Evolutionary conservation across 257 asterid genomes (phyloP).

Genomic region (Solanum lycopersicoides): DNA sequence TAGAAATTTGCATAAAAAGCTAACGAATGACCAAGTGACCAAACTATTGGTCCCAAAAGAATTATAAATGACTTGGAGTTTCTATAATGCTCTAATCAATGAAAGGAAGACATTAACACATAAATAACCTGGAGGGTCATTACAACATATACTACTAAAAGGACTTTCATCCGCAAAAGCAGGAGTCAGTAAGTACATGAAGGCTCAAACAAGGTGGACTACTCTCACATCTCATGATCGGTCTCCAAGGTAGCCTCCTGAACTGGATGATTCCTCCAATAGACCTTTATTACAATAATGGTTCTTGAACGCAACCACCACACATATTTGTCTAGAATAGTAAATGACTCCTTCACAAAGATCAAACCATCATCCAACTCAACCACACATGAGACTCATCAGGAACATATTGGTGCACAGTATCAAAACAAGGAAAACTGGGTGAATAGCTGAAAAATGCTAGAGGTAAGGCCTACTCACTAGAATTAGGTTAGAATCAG

Average conservation of each 20-base stretch:
- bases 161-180: not conserved
- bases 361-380: not conserved
- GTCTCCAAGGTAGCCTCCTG: not conserved
- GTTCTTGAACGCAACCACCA: fast-evolving
- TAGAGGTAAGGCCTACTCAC: not conserved
- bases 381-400: not conserved
- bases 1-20: not conserved
- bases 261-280: not conserved
- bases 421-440: no score
- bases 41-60: not conserved
- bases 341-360: fast-evolving
- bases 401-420: not conserved
- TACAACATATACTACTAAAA: not conserved
- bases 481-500: not conserved
- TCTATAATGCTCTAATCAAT: not conserved
- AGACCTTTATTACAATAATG: not conserved
- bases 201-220: no score
- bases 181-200: not conserved
- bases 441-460: not conserved
- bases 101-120: fast-evolving
- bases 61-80: not conserved
- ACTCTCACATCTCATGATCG: not conserved
- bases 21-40: not conserved
- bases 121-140: not conserved
- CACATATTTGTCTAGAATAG: not conserved